Base-by-base conservation (phyloP, 2,329 filamentous ascomycete genomes). In the Sphaceloma murrayae region DNA sequence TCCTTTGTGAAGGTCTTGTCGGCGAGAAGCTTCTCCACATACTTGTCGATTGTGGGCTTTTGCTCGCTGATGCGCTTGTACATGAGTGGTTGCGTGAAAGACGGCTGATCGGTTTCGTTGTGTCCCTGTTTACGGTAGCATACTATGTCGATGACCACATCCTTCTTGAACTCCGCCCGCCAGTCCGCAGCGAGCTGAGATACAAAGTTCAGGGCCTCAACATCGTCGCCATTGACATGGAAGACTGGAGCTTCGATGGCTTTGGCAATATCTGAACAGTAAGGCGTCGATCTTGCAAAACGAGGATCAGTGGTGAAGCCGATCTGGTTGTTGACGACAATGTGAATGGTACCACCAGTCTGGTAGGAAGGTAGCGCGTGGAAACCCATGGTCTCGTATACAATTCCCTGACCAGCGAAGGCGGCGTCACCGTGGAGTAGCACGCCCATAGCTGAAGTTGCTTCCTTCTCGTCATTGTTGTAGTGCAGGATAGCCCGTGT, bases 251-350 rank as follows among this genome's bases (percentile, higher is more conserved):
- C 91, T 57, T 98, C 91, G 55, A 98, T 95, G 42, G 91, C 85
- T 74, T 98, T 98, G 67, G 91, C 91, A 58, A 98, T 95, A 64
- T 98, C 91, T 32, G 91, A 96, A 70, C 91, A 98, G 77, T 98
- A 98, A 33, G 91, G 85, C 39, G 91, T 98, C 14, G 91, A 98
- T 56, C 91, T 87, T 56, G 91, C 82, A 66, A 94, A 98, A 60
- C 91, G 86, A 54, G 91, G 91, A 62, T 98, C 91, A 16, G 91
- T 98, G 44, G 91, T 98, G 74, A 98, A 98, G 66, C 91, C 91
- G 64, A 98, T 98, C 74, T 98, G 91, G 76, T 98, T 98, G 78
- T 98, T 98, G 56, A 96, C 89, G 48, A 98, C 80, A 53, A 98
- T 74, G 68, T 98, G 91, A 57, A 98, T 85, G 47, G 91, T 98